Percentiles rank a stretch among this genome's conserved stretches.
phyloP scores from a whole-genome alignment of 352 stramenopile species.

The Paralagenidium karlingii region DNA sequence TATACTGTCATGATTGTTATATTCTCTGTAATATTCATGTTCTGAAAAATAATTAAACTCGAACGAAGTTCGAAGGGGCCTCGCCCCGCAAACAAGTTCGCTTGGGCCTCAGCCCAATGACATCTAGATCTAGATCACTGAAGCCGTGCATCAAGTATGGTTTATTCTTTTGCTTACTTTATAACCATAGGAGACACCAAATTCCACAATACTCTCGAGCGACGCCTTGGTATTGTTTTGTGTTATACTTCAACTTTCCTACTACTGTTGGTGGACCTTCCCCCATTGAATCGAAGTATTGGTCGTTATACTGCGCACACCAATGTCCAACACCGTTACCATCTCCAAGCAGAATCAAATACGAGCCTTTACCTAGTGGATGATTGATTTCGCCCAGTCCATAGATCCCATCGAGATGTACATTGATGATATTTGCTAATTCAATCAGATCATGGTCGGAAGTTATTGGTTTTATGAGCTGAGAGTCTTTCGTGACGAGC shows the following conservation, averaged over 20 bases:
- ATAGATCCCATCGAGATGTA: slow-evolving; percentile 2
- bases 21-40: slow-evolving; percentile 3
- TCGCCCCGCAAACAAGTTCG: too few relatives aligned
- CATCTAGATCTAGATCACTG: slow-evolving; percentile 8
- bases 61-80: too few relatives aligned
- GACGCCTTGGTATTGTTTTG: slow-evolving; percentile 5
- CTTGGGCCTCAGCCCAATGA: too few relatives aligned
- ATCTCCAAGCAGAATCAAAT: slow-evolving; percentile 2
- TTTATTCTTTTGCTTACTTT: slow-evolving; percentile 6
- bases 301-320: slow-evolving; percentile 1
- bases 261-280: slow-evolving; percentile 5
- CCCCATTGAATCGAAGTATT: slow-evolving; percentile 7
- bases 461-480: slow-evolving; percentile 4
- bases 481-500: too few relatives aligned
- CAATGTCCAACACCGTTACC: slow-evolving; percentile 7
- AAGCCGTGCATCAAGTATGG: slow-evolving; percentile 3
- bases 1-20: slow-evolving; percentile 3
- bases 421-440: slow-evolving; percentile 4
- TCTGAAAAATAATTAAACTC: slow-evolving; percentile 11
- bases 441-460: slow-evolving; percentile 6
- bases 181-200: slow-evolving; percentile 6
- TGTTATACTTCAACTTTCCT: slow-evolving; percentile 6
- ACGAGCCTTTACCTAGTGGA: slow-evolving; percentile 1
- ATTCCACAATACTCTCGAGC: slow-evolving; percentile 3
- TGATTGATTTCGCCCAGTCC: slow-evolving; percentile 4